Base-by-base conservation (phyloP, 2,329 filamentous ascomycete genomes). In the Penicillium sclerotigenum region DNA sequence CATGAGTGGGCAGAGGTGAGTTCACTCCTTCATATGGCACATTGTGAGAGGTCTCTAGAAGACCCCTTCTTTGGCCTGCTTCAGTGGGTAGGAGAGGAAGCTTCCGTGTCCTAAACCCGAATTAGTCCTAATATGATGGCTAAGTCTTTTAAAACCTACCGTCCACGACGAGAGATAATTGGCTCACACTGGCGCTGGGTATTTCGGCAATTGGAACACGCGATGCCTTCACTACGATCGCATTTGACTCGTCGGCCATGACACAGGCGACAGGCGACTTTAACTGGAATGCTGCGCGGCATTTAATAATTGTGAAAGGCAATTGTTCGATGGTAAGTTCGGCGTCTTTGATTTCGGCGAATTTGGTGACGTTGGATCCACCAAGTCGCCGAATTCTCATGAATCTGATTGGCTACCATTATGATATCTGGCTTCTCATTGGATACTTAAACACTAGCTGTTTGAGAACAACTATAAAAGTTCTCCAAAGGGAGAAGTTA, bases 171-270 rank as follows among this genome's bases (percentile, higher is more conserved):
- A 34, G 62, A 63, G 18, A 58, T 29, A 28, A 60, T 61, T 10
- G 52, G 43, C 41, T 59, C 56, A 28, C 62, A 61, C 24, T 56
- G 40, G 24, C 45, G 36, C 18, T 38, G 29, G 8, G 54, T 37
- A 6, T 41, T 49, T 11, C 42, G 60, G 36, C 61, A 63, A 14
- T 59, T 60, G 29, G 60, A 47, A 51, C 61, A 63, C 14, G 52
- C 31, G 6, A 52, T 31, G 1, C 53, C 56, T 41, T 59, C 40
- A 20, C 40, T 42, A 11, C 61, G 61, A 22, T 63, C 52, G 43
- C 60, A 63, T 47, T 47, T 62, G 14, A 63, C 61, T n/a, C 60
- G 60, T 24, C 60, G 53, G 6, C 55, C 55, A 50, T 63, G 58
- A 41, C 61, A 62, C 13, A 40, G 11, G 9, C 24, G 45, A 41